Percentiles rank a stretch among this genome's conserved stretches.
phyloP scores from a whole-genome alignment of 2,329 filamentous ascomycete species.

The Neophaeococcomyces aloes region DNA sequence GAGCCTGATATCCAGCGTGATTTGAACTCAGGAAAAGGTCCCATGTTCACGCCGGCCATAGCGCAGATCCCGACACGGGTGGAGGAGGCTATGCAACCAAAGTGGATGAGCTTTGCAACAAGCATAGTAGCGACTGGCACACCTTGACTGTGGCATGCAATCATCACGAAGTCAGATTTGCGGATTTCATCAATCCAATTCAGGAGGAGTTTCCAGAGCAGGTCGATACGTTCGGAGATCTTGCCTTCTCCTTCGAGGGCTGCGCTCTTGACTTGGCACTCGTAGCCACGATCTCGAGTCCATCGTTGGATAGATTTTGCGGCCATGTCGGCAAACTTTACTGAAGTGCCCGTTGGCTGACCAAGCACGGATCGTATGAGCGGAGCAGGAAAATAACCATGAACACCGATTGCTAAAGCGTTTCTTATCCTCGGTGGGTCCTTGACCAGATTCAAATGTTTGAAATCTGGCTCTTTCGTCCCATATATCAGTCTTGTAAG shows the following conservation, averaged over 20 bases:
- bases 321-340: conserved; percentile 81
- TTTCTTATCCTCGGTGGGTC: conserved; percentile 65
- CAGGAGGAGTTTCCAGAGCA: conserved; percentile 84
- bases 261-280: conserved; percentile 82
- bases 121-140: conserved; percentile 91
- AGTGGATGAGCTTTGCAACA: conserved; percentile 80
- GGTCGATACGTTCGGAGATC: conserved; percentile 78
- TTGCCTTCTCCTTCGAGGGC: conserved; percentile 90
- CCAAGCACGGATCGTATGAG: conserved; percentile 84
- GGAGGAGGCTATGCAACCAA: conserved; percentile 63
- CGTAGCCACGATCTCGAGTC: conserved; percentile 62
- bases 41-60: conserved; percentile 84
- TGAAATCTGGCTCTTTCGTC: conserved; percentile 48
- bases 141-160: conserved; percentile 93
- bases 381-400: conserved; percentile 83
- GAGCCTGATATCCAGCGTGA: conserved; percentile 80
- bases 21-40: conserved; percentile 86
- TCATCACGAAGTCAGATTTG: conserved; percentile 73
- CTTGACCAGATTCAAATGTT: conserved; percentile 62
- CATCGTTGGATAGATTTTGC: conserved; percentile 75
- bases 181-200: conserved; percentile 92
- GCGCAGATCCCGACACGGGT: conserved; percentile 76
- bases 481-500: conserved; percentile 36
- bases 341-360: conserved; percentile 88
- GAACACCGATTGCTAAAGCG: conserved; percentile 85